Percentiles rank a stretch among this genome's conserved stretches.
Conservation (phyloP, 2,329 filamentous ascomycete genomes). For the Lasiodiplodia sp. region DNA sequence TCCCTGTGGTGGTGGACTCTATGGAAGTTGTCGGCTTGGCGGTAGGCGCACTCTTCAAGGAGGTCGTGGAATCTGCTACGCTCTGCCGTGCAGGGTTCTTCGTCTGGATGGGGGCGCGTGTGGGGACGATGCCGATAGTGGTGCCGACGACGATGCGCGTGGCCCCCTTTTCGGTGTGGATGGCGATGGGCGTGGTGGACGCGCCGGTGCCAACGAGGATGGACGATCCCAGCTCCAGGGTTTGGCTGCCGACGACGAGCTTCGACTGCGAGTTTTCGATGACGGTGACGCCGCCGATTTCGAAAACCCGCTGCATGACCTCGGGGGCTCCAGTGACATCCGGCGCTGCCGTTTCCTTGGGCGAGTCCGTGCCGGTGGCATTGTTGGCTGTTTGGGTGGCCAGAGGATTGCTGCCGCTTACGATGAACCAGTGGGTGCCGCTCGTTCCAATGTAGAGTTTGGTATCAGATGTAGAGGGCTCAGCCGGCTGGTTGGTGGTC, state of each 20-base stretch:
- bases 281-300: no score
- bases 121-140: no score
- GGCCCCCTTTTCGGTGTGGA: no score
- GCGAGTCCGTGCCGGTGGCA: neutral
- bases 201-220: no score
- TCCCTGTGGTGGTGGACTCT: neutral
- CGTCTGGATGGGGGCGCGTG: neutral
- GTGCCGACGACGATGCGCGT: no score
- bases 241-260: no score
- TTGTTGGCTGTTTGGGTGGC: neutral
- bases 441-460: constrained; percentile 2
- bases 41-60: neutral
- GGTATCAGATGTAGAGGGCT: constrained; percentile 2
- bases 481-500: neutral
- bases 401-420: constrained; percentile 3
- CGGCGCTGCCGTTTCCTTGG: neutral
- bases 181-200: no score
- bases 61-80: neutral
- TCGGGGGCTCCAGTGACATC: neutral
- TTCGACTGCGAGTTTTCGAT: no score
- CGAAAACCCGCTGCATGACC: neutral
- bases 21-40: neutral
- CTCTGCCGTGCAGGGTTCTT: neutral
- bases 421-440: constrained; percentile 4
- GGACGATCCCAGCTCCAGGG: no score